Base-by-base conservation (phyloP, 1,139 yeast genomes). In the Yamadazyma aaseri region DNA sequence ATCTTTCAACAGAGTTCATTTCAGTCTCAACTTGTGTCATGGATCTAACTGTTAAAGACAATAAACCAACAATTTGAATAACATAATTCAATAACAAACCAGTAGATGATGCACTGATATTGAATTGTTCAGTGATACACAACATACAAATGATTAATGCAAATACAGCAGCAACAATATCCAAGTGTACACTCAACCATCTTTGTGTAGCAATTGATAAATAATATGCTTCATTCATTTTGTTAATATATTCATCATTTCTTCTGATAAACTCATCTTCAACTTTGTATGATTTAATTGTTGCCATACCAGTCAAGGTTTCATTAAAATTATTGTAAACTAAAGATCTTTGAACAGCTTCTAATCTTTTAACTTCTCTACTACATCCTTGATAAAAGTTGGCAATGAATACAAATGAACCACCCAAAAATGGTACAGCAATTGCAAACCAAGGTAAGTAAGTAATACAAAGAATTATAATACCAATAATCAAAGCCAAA, bases 361-460 rank as follows among this genome's bases (percentile, higher is more conserved):
- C 75, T 40, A 60, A 47, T 53, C 75, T 54, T 46, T 68, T 69
- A 41, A 69, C 58, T 49, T 70, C 76, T 44, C 73, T 54, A 5
- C 72, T 60, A 25, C 71, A 60, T 17, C 66, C 72, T 37, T 65
- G 71, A 47, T 67, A 68, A 40, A 63, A 63, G 43, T 65, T 59
- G 7, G 71, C 56, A 35, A 66, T 49, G 37, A 63, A 53, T 26
- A 53, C 52, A 39, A 71, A 71, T 3, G 51, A 36, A 10, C 32
- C 22, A 10, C 33, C 33, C 45, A 67, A 65, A 34, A 56, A 39
- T 15, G 68, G 74, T 15, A 69, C 63, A 8, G 73, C 69, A 45
- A 68, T 56, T 10, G 72, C 72, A 52, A 67, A 67, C 66, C 68
- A 69, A 4, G 74, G 74, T 42, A 70, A 57, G 49, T 68, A 70